Percentiles rank a stretch among this genome's conserved stretches.
These are phyloP conservation scores for Haberlea rhodopensis DNA, from an alignment of 257 asterid genomes.

Conservation along the genomic window DNA sequence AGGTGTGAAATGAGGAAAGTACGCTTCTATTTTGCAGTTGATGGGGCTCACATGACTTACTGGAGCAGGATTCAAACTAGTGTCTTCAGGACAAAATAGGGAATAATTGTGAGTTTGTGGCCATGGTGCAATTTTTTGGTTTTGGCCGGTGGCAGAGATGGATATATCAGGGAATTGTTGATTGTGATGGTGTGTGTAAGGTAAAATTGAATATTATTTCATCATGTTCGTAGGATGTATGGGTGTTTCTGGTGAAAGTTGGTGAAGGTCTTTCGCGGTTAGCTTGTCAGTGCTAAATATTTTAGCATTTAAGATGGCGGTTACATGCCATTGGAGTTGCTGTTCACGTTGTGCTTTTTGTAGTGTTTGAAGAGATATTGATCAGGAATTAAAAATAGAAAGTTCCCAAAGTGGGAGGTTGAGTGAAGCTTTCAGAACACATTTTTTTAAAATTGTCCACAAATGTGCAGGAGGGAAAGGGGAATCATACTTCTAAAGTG, in stretches of 20 bases:
- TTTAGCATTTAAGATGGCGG: neutral
- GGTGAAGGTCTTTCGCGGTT: neutral
- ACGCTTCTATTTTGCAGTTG: neutral
- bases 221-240: neutral
- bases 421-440: neutral
- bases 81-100: neutral
- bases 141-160: neutral
- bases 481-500: neutral
- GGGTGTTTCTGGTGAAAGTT: neutral
- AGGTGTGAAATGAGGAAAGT: neutral
- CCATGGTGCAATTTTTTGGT: neutral
- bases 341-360: neutral
- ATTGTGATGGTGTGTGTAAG: neutral
- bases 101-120: neutral
- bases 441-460: neutral
- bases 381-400: neutral
- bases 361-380: neutral
- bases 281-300: neutral
- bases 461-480: neutral
- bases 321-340: neutral
- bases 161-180: neutral
- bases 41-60: neutral
- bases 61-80: neutral
- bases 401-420: neutral
- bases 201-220: no score